These are phyloP conservation scores for Hymenoscyphus fructigenus DNA, from an alignment of 2,329 filamentous ascomycete species.

Conservation along the genomic window DNA sequence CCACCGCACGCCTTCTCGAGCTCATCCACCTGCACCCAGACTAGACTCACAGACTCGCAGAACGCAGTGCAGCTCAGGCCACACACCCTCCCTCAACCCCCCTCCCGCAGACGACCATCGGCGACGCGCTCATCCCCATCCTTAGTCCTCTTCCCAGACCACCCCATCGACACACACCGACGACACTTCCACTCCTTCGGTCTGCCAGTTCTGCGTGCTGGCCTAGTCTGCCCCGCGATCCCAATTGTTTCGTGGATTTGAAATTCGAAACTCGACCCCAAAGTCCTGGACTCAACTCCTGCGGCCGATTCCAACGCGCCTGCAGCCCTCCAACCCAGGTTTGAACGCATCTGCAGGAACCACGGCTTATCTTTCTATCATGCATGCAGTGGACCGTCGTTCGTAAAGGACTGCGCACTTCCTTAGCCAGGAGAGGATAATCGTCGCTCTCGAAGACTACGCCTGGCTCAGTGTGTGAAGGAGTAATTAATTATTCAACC, in stretches of 20 bases:
- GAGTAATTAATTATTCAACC: conserved; percentile 20
- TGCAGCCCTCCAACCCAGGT: conserved; percentile 28
- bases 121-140: conserved; percentile 5
- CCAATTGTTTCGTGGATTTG: conserved; percentile 2
- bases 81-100: not conserved
- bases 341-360: conserved; percentile 31
- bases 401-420: conserved; percentile 32
- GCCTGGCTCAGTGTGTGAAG: conserved; percentile 21
- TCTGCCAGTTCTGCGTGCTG: not conserved
- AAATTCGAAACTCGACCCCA: conserved; percentile 3
- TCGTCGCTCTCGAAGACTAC: conserved; percentile 27
- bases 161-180: not conserved
- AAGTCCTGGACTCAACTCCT: conserved; percentile 9
- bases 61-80: not conserved
- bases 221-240: not conserved
- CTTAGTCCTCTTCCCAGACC: conserved; percentile 2
- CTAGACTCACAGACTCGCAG: no score
- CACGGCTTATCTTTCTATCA: conserved; percentile 40
- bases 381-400: conserved; percentile 38
- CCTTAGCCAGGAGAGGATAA: conserved; percentile 39
- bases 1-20: not conserved
- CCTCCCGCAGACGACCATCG: conserved; percentile 4
- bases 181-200: not conserved
- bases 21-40: conserved; percentile 2
- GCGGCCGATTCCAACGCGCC: conserved; percentile 28